Base-by-base conservation (phyloP, 371 early-diverging fungal genomes). In the Enterocytospora artemiae region DNA sequence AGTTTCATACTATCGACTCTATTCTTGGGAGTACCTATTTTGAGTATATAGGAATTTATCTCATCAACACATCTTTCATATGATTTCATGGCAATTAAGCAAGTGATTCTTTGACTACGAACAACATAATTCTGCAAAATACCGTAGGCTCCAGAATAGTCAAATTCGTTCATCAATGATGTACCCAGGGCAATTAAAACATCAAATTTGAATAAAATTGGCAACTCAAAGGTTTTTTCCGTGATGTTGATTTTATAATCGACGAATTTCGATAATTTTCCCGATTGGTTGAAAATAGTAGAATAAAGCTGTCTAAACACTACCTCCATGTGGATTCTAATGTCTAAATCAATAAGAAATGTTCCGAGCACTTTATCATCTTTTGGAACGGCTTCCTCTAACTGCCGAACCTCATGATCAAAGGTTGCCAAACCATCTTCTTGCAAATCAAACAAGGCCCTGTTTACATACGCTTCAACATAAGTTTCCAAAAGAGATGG, bases 401-500 rank as follows among this genome's bases (percentile, higher is more conserved):
- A n/a, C n/a, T n/a, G n/a, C n/a, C n/a, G n/a, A n/a, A n/a, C n/a
- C n/a, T n/a, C n/a, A n/a, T n/a, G n/a, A n/a, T n/a, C n/a, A n/a
- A n/a, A n/a, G n/a, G n/a, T n/a, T n/a, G n/a, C n/a, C n/a, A n/a
- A n/a, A n/a, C n/a, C n/a, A n/a, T n/a, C 30, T 34, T 69, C 70
- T 41, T 69, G 59, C 28, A 20, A 16, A 1, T 24, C 24, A 46
- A 64, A 55, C 27, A 58, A 2, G 12, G 59, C 12, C 59, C 70
- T 63, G 46, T 69, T 60, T 18, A 69, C n/a, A 48, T 64, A 64
- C n/a, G 71, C 63, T 16, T 57, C n/a, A 22, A 66, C 16, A 24
- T 65, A 36, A 32, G 45, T 18, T 16, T 58, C 44, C 25, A 50
- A 58, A 16, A 62, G 16, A 49, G 36, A 28, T 0, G 33, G n/a